These are phyloP conservation scores for Xylaria sp. DNA, from an alignment of 2,329 filamentous ascomycete species.

Conservation along the genomic window DNA sequence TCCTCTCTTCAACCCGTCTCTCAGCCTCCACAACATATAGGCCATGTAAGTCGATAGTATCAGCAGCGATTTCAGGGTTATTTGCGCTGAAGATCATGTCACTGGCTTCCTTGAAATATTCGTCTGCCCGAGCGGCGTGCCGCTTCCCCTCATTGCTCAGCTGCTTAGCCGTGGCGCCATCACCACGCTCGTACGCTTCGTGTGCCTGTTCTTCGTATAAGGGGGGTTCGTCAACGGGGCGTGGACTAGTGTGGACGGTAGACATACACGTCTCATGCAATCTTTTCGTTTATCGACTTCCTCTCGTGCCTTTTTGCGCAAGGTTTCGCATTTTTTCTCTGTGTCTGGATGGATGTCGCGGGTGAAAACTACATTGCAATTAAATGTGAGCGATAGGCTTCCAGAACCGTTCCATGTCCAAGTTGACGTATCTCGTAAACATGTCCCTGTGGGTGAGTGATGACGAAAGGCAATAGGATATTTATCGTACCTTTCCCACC, in stretches of 20 bases:
- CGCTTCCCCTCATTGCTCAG: conserved; percentile 83
- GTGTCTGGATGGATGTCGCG: conserved; percentile 72
- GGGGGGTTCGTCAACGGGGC: background rate
- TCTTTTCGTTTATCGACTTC: conserved; percentile 82
- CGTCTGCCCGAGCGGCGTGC: conserved; percentile 85
- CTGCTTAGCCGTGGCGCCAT: conserved; percentile 84
- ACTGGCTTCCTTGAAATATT: conserved; percentile 90
- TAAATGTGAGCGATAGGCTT: too few relatives aligned
- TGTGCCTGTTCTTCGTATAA: conserved; percentile 65
- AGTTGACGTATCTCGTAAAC: too few relatives aligned
- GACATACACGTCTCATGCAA: conserved; percentile 79
- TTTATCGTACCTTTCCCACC: conserved; percentile 19
- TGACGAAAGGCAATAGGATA: background rate
- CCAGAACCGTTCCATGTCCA: too few relatives aligned
- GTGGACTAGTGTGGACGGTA: too few relatives aligned
- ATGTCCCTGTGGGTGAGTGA: too few relatives aligned
- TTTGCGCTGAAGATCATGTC: conserved; percentile 99
- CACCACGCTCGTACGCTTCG: conserved; percentile 83
- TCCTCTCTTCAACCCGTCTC: conserved; percentile 86
- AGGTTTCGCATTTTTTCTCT: conserved; percentile 84
- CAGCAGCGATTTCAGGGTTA: conserved; percentile 60
- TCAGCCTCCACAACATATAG: conserved; percentile 96
- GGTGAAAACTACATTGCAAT: too few relatives aligned
- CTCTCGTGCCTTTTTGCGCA: conserved; percentile 83
- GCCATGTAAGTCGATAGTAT: conserved; percentile 94